These are phyloP conservation scores for Luzula sylvatica DNA, from an alignment of 176 grass and related monocot genomes.

Conservation along the genomic window DNA sequence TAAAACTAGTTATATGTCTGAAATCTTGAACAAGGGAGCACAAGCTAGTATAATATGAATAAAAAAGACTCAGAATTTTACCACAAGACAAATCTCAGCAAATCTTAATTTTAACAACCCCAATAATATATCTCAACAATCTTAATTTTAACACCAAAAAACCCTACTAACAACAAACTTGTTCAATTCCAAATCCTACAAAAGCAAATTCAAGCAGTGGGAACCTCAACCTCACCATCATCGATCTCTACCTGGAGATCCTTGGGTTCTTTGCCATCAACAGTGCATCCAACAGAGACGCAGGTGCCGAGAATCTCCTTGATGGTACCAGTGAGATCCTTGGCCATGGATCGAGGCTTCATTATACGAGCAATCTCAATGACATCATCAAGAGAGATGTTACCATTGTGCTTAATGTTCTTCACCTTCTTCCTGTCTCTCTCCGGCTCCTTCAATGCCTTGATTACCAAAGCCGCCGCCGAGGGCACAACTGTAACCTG, in stretches of 20 bases:
- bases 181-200: too few relatives aligned
- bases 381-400: conserved; percentile 65
- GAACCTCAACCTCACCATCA: conserved; percentile 58
- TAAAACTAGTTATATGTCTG: too few relatives aligned
- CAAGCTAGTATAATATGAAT: too few relatives aligned
- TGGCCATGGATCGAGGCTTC: conserved; percentile 54
- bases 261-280: conserved; percentile 73
- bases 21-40: too few relatives aligned
- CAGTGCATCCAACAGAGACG: conserved; percentile 63
- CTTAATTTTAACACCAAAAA: too few relatives aligned
- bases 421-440: conserved; percentile 66
- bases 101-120: too few relatives aligned
- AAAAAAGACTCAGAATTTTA: too few relatives aligned
- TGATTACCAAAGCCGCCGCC: conserved; percentile 65
- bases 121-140: too few relatives aligned
- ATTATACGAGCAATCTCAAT: conserved; percentile 58
- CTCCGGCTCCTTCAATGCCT: conserved; percentile 68
- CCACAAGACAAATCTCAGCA: too few relatives aligned
- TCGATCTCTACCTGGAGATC: conserved; percentile 59
- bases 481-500: conserved; percentile 49
- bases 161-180: too few relatives aligned
- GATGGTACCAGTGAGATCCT: conserved; percentile 47
- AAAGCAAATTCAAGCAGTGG: conserved; percentile 31
- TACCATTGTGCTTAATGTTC: conserved; percentile 64
- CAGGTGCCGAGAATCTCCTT: conserved; percentile 66